Evolutionary conservation across 768 basidiomycete genomes (phyloP).

Genomic region (Fibroporia radiculosa): DNA sequence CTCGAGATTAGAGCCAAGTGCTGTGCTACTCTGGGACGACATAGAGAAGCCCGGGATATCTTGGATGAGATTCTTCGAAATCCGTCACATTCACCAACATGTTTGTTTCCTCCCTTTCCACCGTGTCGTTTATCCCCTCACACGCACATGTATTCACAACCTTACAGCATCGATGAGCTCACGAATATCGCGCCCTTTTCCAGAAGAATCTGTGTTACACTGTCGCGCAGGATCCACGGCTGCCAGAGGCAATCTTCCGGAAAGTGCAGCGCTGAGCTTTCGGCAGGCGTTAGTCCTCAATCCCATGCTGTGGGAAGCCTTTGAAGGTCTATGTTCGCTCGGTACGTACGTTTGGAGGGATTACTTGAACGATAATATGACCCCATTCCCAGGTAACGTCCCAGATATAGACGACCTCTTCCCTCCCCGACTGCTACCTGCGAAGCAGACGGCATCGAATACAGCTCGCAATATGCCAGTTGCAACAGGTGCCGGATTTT

Average conservation of each 20-base stretch:
- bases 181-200: conserved; percentile 49
- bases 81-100: conserved; percentile 42
- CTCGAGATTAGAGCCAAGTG: conserved; percentile 74
- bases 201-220: conserved; percentile 65
- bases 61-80: conserved; percentile 56
- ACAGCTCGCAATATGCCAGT: conserved; percentile 45
- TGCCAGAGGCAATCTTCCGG: conserved; percentile 68
- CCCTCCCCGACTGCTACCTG: conserved; percentile 52
- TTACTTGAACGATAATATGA: conserved; percentile 5
- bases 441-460: conserved; percentile 39
- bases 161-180: conserved; percentile 45
- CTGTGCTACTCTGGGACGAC: conserved; percentile 62
- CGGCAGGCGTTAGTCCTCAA: conserved; percentile 62
- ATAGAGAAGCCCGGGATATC: conserved; percentile 69
- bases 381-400: conserved; percentile 42
- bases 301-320: conserved; percentile 88
- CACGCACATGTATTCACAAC: conserved; percentile 5
- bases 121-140: conserved; percentile 6
- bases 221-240: conserved; percentile 76
- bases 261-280: conserved; percentile 66
- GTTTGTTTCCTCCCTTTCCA: conserved; percentile 33
- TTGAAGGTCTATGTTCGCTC: conserved; percentile 76
- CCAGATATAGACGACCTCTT: conserved; percentile 70
- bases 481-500: conserved; percentile 65
- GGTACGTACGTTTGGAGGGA: conserved; percentile 39